Evolutionary conservation across 495 filamentous ascomycete genomes (phyloP), one percentile per base, ranked within the genome.

Genomic region (Cercophora sp.): DNA sequence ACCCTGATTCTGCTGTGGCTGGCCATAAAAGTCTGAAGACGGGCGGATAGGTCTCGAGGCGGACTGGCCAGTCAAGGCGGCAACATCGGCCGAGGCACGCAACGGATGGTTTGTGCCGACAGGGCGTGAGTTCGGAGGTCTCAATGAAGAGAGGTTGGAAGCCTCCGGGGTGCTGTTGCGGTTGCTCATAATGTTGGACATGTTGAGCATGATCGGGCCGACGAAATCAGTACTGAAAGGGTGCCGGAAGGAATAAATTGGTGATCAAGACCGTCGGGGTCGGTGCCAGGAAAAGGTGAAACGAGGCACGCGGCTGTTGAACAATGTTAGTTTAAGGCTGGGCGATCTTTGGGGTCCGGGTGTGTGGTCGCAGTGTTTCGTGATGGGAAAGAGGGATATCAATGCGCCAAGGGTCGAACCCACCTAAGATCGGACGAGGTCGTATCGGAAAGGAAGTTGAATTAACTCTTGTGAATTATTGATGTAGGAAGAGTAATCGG

Each of bases 151-250:
- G 57, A 87, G 81, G 56, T 80, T 83, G 63, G 71, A 78, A 29
- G 88, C 88, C 71, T 96, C 94, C 25, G 93, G 93, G 40, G 92
- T 98, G 79, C 91, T 96, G 71, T 97, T 96, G 63, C 93, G 87
- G 72, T 98, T 96, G 59, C 88, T 88, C 69, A 85, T 85, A 51
- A 86, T 81, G 59, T 79, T 79, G 58, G 83, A 84, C 78, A 83
- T 84, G 61, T 76, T 79, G 73, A 72, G 67, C 70, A 76, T 74
- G 37, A 46, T 70, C 68, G 56, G 57, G n/a, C n/a, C n/a, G n/a
- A n/a, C n/a, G n/a, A n/a, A n/a, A n/a, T n/a, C n/a, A n/a, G n/a
- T n/a, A n/a, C n/a, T n/a, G n/a, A n/a, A n/a, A n/a, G n/a, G n/a
- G n/a, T n/a, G n/a, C n/a, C n/a, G n/a, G n/a, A n/a, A n/a, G n/a